Base-by-base conservation (phyloP, 31 red algal species). In the Porphyra umbilicalis region DNA sequence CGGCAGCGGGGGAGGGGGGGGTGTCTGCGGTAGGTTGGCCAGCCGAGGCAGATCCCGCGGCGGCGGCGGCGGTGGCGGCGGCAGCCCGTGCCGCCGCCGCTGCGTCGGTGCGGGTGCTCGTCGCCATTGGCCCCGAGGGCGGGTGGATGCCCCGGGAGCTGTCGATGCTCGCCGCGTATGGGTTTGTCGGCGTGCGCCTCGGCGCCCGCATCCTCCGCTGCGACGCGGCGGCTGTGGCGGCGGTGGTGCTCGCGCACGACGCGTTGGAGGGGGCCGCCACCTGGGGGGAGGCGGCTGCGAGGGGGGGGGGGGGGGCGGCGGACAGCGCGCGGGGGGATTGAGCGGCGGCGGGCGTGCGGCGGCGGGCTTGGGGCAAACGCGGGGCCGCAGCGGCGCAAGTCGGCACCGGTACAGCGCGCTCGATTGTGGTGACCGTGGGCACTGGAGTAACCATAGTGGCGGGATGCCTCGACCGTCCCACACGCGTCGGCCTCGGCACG, bases 71-170 rank as follows among this genome's bases (percentile, higher is more conserved):
- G 3, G 33, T 16, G 25, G 77, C 10, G 11, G 32, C 7, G 9
- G 34, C 33, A 33, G 76, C 33, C 4, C 25, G 18, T 1, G n/a
- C 32, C 33, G 42, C 82, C 40, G 32, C 33, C 14, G 83, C 30
- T 1, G 35, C n/a, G 10, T 31, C 37, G 34, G 36, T 30, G 67
- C 68, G 83, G 34, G 76, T 89, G 35, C 46, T 85, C n/a, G n/a
- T 89, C 16, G 87, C 87, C 14, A 29, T 89, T 9, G 87, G 87
- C 30, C 87, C 87, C 36, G 87, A 89, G 77, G 87, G 87, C 11
- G 87, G 87, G 8, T 89, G 87, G 87, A 89, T 89, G 87, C 82
- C 81, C 6, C 42, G 87, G 35, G 87, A 89, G 82, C 33, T 89
- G 32, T 33, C 35, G 44, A 87, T 89, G 83, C 32, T 89, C 11